Conservation (phyloP, 495 filamentous ascomycete genomes). For the Parmelia sp. region DNA sequence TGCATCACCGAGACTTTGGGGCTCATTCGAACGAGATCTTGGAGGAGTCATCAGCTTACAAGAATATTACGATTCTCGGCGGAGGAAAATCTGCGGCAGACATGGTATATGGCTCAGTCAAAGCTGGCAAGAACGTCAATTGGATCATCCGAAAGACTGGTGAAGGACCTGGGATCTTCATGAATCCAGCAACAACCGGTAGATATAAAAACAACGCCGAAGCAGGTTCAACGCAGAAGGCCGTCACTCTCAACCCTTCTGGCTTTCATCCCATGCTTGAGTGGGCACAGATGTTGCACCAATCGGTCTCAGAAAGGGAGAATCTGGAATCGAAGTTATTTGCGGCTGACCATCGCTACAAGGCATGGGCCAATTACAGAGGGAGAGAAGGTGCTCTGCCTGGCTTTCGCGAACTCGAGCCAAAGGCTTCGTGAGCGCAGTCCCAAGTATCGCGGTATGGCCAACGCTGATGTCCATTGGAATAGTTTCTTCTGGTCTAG, state of each 20-base stretch:
- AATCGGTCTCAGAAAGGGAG: constrained; percentile 26
- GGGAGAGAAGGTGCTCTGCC: constrained; percentile 19
- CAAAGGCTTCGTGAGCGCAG: constrained; percentile 21
- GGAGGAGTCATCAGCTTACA: constrained; percentile 23
- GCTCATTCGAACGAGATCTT: constrained; percentile 25
- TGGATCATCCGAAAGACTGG: constrained; percentile 40
- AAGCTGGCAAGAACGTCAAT: constrained; percentile 33
- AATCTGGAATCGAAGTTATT: constrained; percentile 28
- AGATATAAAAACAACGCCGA: constrained; percentile 29
- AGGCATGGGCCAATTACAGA: constrained; percentile 15
- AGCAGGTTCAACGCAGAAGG: constrained; percentile 19
- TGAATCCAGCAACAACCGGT: constrained; percentile 26
- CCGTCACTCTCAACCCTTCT: constrained; percentile 14
- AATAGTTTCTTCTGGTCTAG: constrained; percentile 38
- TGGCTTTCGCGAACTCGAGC: constrained; percentile 22
- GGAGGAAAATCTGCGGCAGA: constrained; percentile 43
- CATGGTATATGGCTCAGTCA: constrained; percentile 37
- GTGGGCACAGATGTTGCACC: constrained; percentile 32
- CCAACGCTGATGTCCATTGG: not conserved
- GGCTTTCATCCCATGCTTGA: constrained; percentile 27
- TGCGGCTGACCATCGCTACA: constrained; percentile 18
- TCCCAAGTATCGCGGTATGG: not conserved
- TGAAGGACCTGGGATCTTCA: constrained; percentile 20
- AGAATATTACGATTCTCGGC: constrained; percentile 35
- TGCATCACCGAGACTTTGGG: constrained; percentile 40